Percentiles rank a stretch among this genome's conserved stretches.
Conservation (phyloP, 1,284 basidiomycete species). For the Rhodotorula sp. region DNA sequence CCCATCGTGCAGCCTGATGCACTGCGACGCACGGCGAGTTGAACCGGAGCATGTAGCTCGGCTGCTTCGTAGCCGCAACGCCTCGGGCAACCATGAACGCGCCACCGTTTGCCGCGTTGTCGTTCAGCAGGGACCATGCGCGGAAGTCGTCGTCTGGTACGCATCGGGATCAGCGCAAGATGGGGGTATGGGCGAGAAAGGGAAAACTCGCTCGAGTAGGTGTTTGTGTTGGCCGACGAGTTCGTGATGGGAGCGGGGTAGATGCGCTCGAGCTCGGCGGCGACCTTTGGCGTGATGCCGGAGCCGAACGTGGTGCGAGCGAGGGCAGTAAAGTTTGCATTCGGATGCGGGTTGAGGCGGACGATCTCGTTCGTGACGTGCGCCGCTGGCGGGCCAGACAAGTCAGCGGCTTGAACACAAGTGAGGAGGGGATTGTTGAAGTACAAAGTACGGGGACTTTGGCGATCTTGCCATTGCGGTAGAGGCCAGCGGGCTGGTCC, state of each 20-base stretch:
- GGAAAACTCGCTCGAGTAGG: neutral
- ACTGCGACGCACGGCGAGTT: no score
- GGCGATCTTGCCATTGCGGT: conserved; percentile 31
- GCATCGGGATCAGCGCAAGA: no score
- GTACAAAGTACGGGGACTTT: conserved; percentile 21
- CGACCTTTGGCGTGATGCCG: neutral
- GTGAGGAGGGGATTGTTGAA: rapidly evolving
- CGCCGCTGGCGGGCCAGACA: neutral
- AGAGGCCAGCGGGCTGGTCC: conserved; percentile 26
- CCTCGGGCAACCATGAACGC: no score
- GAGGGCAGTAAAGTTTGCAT: conserved; percentile 1
- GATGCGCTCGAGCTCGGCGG: neutral
- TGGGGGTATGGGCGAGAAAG: no score
- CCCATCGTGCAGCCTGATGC: no score
- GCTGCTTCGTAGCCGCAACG: no score
- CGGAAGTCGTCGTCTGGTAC: no score
- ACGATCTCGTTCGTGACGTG: conserved; percentile 9
- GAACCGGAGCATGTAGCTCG: no score
- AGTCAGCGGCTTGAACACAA: neutral
- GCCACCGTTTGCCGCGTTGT: no score
- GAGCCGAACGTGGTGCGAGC: neutral
- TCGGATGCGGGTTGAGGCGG: conserved; percentile 3
- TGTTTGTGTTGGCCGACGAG: conserved; percentile 11
- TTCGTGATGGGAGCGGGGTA: conserved; percentile 18
- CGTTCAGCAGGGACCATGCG: no score